phyloP scores from a whole-genome alignment of 2,329 filamentous ascomycete species.

The Onygenales sp. region DNA sequence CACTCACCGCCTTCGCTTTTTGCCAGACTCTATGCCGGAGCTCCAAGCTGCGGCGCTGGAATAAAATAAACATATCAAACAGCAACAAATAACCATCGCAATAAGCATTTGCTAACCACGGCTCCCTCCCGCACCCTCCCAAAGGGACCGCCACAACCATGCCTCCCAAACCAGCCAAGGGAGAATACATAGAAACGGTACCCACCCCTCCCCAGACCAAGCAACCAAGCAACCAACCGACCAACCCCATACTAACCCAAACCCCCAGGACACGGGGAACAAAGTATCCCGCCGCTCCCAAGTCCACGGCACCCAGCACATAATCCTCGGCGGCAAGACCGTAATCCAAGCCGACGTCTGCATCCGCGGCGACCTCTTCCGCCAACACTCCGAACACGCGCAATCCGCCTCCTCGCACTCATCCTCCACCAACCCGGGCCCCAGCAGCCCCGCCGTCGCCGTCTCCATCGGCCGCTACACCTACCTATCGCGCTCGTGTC shows the following conservation, averaged over 20 bases:
- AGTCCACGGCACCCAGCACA: conserved; percentile 92
- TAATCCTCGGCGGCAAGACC: conserved; percentile 91
- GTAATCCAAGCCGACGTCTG: conserved; percentile 93
- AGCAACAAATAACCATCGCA: too few species aligned
- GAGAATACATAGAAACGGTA: conserved; percentile 96
- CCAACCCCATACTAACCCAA: conserved; percentile 1
- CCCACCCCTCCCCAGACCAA: not conserved
- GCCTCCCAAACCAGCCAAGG: conserved; percentile 69
- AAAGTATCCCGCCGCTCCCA: conserved; percentile 89
- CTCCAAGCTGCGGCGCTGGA: not conserved
- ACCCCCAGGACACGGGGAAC: conserved; percentile 79
- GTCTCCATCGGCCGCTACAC: conserved; percentile 89
- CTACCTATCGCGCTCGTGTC: conserved; percentile 68
- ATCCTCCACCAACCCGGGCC: conserved; percentile 15
- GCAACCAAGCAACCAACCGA: too few species aligned
- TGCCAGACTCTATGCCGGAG: not conserved
- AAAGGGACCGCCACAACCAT: conserved; percentile 33
- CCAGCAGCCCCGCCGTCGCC: conserved; percentile 34
- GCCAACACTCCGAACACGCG: conserved; percentile 38
- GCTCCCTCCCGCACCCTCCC: not conserved
- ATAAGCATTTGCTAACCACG: not conserved
- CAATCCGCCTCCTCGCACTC: conserved; percentile 17
- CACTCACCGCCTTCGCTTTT: not conserved
- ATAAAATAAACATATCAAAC: not conserved
- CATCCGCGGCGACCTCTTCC: conserved; percentile 79